Base-by-base conservation (phyloP, 2,329 filamentous ascomycete species). In the Boeremia lycopersici region DNA sequence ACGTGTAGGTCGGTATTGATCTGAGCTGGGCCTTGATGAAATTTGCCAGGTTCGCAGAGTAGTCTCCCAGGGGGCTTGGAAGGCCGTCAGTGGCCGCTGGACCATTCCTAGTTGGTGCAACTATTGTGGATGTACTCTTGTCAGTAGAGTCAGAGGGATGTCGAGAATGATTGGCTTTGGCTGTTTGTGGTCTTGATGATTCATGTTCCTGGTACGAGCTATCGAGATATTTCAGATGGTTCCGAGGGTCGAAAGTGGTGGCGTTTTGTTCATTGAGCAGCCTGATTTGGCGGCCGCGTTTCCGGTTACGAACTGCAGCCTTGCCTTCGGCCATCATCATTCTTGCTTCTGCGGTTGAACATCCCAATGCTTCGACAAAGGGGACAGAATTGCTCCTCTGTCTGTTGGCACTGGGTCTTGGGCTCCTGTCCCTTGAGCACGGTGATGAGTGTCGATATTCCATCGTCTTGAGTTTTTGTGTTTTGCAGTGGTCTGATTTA, bases 361-460 rank as follows among this genome's bases (percentile, higher is more conserved):
- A 74, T 40, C 71, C 71, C 35, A 75, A 29, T 28, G 67, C 70
- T 33, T 74, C 70, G 9, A 70, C 57, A 28, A 74, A 67, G 9
- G 72, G 71, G 11, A 74, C 56, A 2, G 72, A 75, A 44, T 73
- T 74, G 57, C 71, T 75, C 57, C 72, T 59, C 28, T 74, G 61
- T 48, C 72, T 65, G n/a, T 65, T 46, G 5, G 62, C 58, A 42
- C 38, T 57, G 23, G 66, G 65, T 28, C 71, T 65, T 17, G 60
- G 59, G 53, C 63, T 67, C 17, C 52, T 31, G 11, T 54, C n/a
- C 46, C 55, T 59, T 8, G 56, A 38, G n/a, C 53, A 55, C 15
- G 62, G 63, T 7, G 65, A 60, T 15, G 67, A 65, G 40, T 65
- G 65, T 57, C 63, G 69, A 13, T 58, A 60, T 43, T 71, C 58